Percentiles rank a stretch among this genome's conserved stretches.
Evolutionary conservation across 2,329 filamentous ascomycete species (phyloP).

Genomic region (Colletotrichum trifolii): DNA sequence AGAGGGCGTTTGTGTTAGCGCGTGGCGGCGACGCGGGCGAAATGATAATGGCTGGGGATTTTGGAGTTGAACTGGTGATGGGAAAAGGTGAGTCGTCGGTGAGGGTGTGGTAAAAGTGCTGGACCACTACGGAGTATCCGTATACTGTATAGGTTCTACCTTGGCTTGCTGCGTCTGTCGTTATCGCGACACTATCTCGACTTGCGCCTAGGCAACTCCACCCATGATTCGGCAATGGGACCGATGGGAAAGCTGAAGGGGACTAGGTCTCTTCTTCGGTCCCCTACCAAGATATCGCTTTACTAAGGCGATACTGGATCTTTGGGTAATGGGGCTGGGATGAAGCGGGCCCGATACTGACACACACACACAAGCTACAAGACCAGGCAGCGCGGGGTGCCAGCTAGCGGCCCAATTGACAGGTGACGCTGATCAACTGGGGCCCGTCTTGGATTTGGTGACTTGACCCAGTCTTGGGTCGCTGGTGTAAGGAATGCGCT

Average conservation of each 20-base stretch:
- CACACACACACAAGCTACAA: too few relatives aligned
- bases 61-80: slow-evolving; percentile 9
- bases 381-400: neutral
- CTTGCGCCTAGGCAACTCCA: slow-evolving; percentile 31
- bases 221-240: slow-evolving; percentile 30
- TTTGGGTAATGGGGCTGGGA: slow-evolving; percentile 2
- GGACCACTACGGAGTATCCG: slow-evolving; percentile 1
- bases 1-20: slow-evolving; percentile 1
- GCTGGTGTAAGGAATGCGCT: slow-evolving; percentile 19
- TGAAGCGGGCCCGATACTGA: neutral
- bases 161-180: neutral
- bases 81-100: slow-evolving; percentile 23
- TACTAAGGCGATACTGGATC: slow-evolving; percentile 15
- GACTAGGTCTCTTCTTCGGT: neutral
- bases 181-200: slow-evolving; percentile 34
- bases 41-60: neutral
- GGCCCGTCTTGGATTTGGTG: slow-evolving; percentile 5
- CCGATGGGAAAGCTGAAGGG: slow-evolving; percentile 16
- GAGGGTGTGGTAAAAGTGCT: slow-evolving; percentile 20
- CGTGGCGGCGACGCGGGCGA: neutral
- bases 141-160: too few relatives aligned
- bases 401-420: neutral
- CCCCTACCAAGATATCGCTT: slow-evolving; percentile 1
- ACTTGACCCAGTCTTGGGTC: slow-evolving; percentile 18
- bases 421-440: slow-evolving; percentile 12